Conservation (phyloP, 352 stramenopile species). For the Aphanomyces stellatus region DNA sequence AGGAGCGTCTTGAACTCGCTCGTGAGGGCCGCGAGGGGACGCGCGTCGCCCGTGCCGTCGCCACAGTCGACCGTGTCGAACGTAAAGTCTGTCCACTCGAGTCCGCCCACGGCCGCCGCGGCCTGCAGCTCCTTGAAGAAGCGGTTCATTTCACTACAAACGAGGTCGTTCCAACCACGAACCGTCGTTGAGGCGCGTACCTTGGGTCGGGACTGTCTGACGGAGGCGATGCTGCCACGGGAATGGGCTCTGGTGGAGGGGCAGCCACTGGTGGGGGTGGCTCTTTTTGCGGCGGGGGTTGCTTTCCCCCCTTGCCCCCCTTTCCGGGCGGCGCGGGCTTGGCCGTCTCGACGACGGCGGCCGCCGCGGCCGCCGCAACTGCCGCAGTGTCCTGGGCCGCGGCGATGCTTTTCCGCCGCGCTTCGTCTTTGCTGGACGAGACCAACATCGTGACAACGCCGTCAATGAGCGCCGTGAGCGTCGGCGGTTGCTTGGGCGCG, state of each 20-base stretch:
- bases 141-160: conserved; percentile 23
- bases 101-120: conserved; percentile 30
- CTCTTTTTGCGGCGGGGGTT: too few relatives aligned
- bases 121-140: conserved; percentile 36
- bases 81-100: conserved; percentile 75
- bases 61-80: conserved; percentile 34
- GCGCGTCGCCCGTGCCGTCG: conserved; percentile 19
- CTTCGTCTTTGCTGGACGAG: conserved; percentile 21
- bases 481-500: conserved; percentile 14
- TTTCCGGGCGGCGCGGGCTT: background rate
- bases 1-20: conserved; percentile 29
- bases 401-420: background rate
- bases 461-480: conserved; percentile 46
- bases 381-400: background rate
- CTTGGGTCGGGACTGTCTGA: background rate
- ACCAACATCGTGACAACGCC: conserved; percentile 38
- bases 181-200: background rate
- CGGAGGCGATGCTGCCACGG: background rate
- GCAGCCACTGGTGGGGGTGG: too few relatives aligned
- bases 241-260: background rate
- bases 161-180: background rate
- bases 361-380: background rate
- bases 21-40: conserved; percentile 25
- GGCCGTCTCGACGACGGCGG: background rate
- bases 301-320: background rate